phyloP scores from a whole-genome alignment of 2,329 filamentous ascomycete species.

The Fusarium sp. region DNA sequence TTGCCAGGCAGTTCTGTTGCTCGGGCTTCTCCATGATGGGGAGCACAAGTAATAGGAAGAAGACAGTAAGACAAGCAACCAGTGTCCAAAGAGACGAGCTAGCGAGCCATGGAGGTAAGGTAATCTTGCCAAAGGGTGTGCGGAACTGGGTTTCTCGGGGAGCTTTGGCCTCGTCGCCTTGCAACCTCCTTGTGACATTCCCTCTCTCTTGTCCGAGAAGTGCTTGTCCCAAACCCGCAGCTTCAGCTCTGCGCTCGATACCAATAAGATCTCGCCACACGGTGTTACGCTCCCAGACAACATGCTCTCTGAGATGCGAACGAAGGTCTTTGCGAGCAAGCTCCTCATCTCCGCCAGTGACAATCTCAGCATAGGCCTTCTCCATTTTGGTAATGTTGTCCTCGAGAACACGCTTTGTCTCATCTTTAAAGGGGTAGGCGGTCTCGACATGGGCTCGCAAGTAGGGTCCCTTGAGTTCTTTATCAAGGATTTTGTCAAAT shows the following conservation, averaged over 20 bases:
- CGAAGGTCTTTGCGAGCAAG: constrained; percentile 86
- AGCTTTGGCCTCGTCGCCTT: constrained; percentile 82
- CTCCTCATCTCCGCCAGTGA: constrained; percentile 81
- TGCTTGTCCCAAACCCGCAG: constrained; percentile 87
- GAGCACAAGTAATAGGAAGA: constrained; percentile 76
- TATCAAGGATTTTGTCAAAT: constrained; percentile 95
- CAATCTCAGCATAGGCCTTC: constrained; percentile 79
- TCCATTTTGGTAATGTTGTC: constrained; percentile 81
- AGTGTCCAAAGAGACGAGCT: constrained; percentile 84
- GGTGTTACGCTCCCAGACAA: constrained; percentile 98
- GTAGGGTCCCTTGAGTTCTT: constrained; percentile 80
- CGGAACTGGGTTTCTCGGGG: constrained; percentile 72
- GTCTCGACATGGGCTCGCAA: constrained; percentile 78
- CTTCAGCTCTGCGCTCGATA: constrained; percentile 94
- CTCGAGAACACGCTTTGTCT: constrained; percentile 76
- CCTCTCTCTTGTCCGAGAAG: constrained; percentile 81
- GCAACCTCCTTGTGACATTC: constrained; percentile 74
- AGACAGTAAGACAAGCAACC: constrained; percentile 75
- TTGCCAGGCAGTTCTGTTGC: constrained; percentile 94
- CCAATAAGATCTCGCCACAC: constrained; percentile 99
- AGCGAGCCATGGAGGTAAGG: constrained; percentile 83
- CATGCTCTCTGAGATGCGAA: constrained; percentile 92
- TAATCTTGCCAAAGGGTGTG: constrained; percentile 83
- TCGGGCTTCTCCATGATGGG: constrained; percentile 88
- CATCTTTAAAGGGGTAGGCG: constrained; percentile 82